A percentile compares a stretch with the other conserved stretches of the same genome.
Conservation (phyloP, 257 asterid species). For the Nicotiana undulata region DNA sequence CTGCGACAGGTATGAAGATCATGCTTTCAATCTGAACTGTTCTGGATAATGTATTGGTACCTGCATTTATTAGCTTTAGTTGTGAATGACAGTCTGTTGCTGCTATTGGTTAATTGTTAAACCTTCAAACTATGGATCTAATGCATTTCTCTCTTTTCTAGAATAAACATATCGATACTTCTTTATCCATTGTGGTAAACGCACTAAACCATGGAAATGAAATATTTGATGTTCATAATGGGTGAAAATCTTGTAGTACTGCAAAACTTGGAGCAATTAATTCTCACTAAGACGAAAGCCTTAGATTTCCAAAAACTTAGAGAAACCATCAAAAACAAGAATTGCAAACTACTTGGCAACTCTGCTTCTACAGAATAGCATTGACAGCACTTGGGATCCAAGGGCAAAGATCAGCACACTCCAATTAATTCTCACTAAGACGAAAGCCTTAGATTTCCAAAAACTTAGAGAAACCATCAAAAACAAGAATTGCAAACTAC, state of each 20-base stretch:
- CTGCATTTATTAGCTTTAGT: neutral
- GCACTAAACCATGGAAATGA: neutral
- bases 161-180: neutral
- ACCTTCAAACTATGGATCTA: neutral
- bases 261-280: neutral
- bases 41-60: neutral
- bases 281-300: neutral
- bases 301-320: neutral
- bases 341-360: neutral
- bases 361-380: neutral
- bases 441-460: neutral
- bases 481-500: neutral
- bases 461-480: neutral
- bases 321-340: neutral
- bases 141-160: neutral
- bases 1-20: constrained; percentile 67
- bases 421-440: neutral
- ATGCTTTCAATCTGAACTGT: neutral
- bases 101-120: neutral
- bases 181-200: neutral
- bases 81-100: neutral
- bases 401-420: neutral
- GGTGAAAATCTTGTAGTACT: neutral
- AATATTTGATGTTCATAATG: neutral
- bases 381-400: neutral